Evolutionary conservation across 2,329 filamentous ascomycete species (phyloP).

Genomic region (Fusarium nurragi): DNA sequence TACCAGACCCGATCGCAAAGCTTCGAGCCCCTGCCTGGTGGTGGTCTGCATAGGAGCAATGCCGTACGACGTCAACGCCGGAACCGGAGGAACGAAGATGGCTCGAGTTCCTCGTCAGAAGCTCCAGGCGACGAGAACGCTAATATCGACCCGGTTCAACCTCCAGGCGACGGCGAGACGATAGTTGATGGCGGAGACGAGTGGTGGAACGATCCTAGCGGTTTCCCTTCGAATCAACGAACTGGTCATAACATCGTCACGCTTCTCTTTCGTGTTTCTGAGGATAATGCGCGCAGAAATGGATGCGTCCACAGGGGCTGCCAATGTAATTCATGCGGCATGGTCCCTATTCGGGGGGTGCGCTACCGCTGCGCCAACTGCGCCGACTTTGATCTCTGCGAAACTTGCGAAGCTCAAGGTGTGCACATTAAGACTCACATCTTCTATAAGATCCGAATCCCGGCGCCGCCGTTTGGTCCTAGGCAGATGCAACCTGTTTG

Average conservation of each 20-base stretch:
- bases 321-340: constrained; percentile 88
- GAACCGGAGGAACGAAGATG: constrained; percentile 49
- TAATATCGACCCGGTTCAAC: constrained; percentile 45
- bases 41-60: constrained; percentile 70
- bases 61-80: constrained; percentile 66
- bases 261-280: constrained; percentile 89
- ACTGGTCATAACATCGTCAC: constrained; percentile 83
- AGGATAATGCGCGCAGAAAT: constrained; percentile 88
- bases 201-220: constrained; percentile 61
- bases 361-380: constrained; percentile 97
- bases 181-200: constrained; percentile 57
- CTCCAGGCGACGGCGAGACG: constrained; percentile 52
- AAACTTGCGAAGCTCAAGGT: constrained; percentile 84
- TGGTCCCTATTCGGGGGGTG: constrained; percentile 88
- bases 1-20: constrained; percentile 54
- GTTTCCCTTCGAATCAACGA: constrained; percentile 55
- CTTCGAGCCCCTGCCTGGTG: constrained; percentile 42
- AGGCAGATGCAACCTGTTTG: constrained; percentile 83
- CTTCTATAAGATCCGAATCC: constrained; percentile 95
- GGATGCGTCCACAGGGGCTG: constrained; percentile 94
- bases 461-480: constrained; percentile 83
- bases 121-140: constrained; percentile 58
- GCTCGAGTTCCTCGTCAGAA: constrained; percentile 55
- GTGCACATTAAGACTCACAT: constrained; percentile 89
- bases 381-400: constrained; percentile 94